Evolutionary conservation across 2,329 filamentous ascomycete species (phyloP).

Genomic region (Fusarium verrucosum): DNA sequence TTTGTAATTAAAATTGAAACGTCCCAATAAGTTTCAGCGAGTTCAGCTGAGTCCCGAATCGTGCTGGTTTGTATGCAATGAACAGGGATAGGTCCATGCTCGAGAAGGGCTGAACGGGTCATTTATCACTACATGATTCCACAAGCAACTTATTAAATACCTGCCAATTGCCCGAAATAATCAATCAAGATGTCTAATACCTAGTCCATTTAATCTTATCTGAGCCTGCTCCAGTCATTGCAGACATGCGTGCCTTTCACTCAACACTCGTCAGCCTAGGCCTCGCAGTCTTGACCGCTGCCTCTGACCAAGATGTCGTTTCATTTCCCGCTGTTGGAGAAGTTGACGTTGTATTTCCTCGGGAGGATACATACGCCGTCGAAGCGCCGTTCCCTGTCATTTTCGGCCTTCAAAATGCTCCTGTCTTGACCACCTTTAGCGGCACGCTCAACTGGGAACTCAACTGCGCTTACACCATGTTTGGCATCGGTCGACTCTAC

Average conservation of each 20-base stretch:
- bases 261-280: background rate
- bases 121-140: background rate
- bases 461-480: slow-evolving; percentile 14
- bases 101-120: slow-evolving; percentile 5
- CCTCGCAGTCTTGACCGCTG: background rate
- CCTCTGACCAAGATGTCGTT: slow-evolving; percentile 2
- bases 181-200: background rate
- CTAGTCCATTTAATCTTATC: background rate
- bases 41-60: slow-evolving; percentile 9
- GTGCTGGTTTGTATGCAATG: slow-evolving; percentile 8
- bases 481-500: slow-evolving; percentile 13
- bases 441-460: slow-evolving; percentile 21
- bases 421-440: slow-evolving; percentile 19
- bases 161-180: background rate
- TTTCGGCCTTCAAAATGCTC: slow-evolving; percentile 27
- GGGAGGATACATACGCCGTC: slow-evolving; percentile 22
- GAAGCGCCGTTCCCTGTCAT: slow-evolving; percentile 29
- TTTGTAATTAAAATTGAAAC: slow-evolving; percentile 2
- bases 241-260: background rate
- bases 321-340: slow-evolving; percentile 24
- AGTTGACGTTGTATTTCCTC: slow-evolving; percentile 26
- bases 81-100: slow-evolving; percentile 24
- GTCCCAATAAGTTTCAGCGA: background rate
- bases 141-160: background rate
- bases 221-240: background rate